phyloP scores from a whole-genome alignment of 139 green algal species.

The Monoraphidium neglectum region DNA sequence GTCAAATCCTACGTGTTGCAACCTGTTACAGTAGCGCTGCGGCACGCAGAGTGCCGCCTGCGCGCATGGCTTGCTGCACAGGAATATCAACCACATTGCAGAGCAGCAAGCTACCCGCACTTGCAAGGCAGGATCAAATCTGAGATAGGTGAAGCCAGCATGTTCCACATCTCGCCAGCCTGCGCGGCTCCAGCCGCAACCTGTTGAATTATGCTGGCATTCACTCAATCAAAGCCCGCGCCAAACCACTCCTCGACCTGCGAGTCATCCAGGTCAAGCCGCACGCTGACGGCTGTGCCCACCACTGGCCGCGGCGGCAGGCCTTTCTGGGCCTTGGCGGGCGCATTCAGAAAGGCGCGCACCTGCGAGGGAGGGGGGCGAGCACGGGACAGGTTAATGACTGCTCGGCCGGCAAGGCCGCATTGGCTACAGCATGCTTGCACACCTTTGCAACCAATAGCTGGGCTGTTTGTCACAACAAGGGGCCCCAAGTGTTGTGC shows the following conservation, averaged over 20 bases:
- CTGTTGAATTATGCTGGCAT: too few relatives aligned
- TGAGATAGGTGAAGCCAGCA: too few relatives aligned
- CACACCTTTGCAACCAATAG: background rate
- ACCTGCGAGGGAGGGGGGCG: background rate
- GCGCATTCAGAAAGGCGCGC: constrained; percentile 36
- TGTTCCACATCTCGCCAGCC: too few relatives aligned
- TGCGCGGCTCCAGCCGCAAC: too few relatives aligned
- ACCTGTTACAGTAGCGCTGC: too few relatives aligned
- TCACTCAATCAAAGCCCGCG: constrained; percentile 43
- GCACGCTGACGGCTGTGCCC: constrained; percentile 58
- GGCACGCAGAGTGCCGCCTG: too few relatives aligned
- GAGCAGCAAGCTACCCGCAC: too few relatives aligned
- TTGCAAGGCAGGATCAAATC: too few relatives aligned
- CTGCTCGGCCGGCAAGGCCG: background rate
- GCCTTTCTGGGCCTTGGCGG: constrained; percentile 42
- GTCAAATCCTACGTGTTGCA: too few relatives aligned
- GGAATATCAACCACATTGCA: too few relatives aligned
- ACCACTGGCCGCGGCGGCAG: constrained; percentile 53
- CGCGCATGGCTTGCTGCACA: too few relatives aligned
- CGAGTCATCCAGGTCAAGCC: constrained; percentile 36
- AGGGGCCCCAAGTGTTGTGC: background rate
- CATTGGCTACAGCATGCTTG: background rate
- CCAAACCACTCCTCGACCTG: constrained; percentile 58
- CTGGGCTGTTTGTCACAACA: background rate
- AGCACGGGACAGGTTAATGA: background rate